phyloP scores from a whole-genome alignment of 1,284 basidiomycete genomes.

The Naganishia sp. region DNA sequence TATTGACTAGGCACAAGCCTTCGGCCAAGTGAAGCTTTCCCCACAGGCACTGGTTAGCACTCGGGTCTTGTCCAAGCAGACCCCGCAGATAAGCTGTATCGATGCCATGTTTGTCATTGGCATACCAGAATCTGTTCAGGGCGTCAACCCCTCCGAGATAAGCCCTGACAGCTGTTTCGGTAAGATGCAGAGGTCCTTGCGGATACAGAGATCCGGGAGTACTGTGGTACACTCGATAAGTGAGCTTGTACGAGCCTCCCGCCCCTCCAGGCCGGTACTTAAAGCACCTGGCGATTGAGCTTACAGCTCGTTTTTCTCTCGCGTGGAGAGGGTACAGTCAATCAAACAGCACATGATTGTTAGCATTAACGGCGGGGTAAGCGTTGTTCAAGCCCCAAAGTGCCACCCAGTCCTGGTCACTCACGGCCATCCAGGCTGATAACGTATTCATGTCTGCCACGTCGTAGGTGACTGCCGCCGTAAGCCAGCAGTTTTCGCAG shows the following conservation, averaged over 20 bases:
- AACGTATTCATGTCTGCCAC: not conserved
- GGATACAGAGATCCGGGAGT: not conserved
- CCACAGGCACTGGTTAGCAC: no score
- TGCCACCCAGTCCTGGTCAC: not conserved
- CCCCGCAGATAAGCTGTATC: no score
- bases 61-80: no score
- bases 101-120: no score
- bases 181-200: not conserved
- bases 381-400: not conserved
- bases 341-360: not conserved
- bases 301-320: not conserved
- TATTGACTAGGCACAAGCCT: no score
- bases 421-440: not conserved
- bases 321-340: slow-evolving; percentile 7
- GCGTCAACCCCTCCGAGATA: slow-evolving; percentile 6
- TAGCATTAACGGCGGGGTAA: not conserved
- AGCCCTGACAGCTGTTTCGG: not conserved
- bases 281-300: not conserved
- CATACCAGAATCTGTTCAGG: not conserved
- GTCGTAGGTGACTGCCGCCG: not conserved
- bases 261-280: not conserved
- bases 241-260: not conserved
- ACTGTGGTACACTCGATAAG: not conserved
- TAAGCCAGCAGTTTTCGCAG: slow-evolving; percentile 5
- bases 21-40: no score